These are phyloP conservation scores for Periconia macrospinosa DNA, from an alignment of 2,329 filamentous ascomycete species.

Conservation along the genomic window DNA sequence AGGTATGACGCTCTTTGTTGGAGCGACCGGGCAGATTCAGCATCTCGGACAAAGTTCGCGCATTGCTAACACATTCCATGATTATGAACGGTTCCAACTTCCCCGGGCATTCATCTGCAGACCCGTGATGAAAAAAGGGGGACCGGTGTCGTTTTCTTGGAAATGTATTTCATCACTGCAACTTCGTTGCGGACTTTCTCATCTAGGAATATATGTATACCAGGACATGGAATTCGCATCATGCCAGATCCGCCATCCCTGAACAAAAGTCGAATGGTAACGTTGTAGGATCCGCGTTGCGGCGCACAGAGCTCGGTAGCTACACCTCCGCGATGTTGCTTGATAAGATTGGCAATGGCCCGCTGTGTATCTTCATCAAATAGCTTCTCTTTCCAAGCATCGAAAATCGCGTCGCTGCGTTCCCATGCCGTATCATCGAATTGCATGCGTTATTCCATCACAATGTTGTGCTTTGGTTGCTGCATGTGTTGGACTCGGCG, in stretches of 20 bases:
- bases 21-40: slow-evolving; percentile 14
- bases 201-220: slow-evolving; percentile 2
- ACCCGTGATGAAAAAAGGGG: slow-evolving; percentile 3
- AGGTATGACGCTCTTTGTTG: slow-evolving; percentile 24
- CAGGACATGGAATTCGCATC: slow-evolving; percentile 2
- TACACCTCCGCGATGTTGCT: neutral
- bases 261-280: neutral
- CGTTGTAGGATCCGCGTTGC: neutral
- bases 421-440: too few species aligned
- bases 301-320: too few species aligned
- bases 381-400: neutral
- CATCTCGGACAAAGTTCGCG: slow-evolving; percentile 19
- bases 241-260: slow-evolving; percentile 1
- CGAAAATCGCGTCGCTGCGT: neutral
- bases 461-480: too few species aligned
- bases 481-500: too few species aligned
- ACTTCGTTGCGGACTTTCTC: slow-evolving; percentile 10
- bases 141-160: slow-evolving; percentile 10
- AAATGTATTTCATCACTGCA: slow-evolving; percentile 8
- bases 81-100: slow-evolving; percentile 40
- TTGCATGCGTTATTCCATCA: too few species aligned
- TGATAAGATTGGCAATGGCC: neutral
- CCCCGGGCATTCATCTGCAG: slow-evolving; percentile 6
- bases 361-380: neutral
- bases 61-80: slow-evolving; percentile 31